Conservation (phyloP, 208 protist genomes). For the Angomonas ambiguus region DNA sequence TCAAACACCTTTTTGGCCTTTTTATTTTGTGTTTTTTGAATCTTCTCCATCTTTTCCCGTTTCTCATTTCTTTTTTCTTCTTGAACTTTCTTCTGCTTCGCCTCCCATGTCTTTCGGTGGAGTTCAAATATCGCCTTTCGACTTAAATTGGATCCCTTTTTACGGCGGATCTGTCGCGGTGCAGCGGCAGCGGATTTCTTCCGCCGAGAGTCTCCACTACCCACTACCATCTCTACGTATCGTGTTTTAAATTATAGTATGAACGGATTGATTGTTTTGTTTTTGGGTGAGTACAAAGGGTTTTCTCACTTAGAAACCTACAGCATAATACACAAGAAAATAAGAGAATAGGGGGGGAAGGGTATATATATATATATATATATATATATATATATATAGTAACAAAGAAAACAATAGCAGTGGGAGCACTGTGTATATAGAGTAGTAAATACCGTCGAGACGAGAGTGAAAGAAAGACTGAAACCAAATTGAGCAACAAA, state of each 20-base stretch:
- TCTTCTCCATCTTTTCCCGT: constrained; percentile 30
- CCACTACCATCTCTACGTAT: constrained; percentile 11
- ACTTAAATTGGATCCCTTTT: constrained; percentile 62
- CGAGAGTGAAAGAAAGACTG: not conserved
- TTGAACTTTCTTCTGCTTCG: constrained; percentile 49
- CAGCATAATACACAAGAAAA: no score
- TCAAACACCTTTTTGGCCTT: constrained; percentile 76
- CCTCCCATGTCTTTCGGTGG: constrained; percentile 41
- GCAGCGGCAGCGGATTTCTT: constrained; percentile 6
- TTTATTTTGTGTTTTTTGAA: constrained; percentile 68
- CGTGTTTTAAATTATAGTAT: not conserved
- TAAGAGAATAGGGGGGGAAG: no score
- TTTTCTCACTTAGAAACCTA: no score
- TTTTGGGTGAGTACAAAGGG: no score
- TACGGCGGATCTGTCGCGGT: constrained; percentile 14
- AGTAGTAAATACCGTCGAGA: no score
- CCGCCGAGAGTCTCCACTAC: not conserved
- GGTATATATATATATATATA: constrained; percentile 8
- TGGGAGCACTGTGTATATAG: no score
- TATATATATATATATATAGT: constrained; percentile 4
- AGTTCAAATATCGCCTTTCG: constrained; percentile 68
- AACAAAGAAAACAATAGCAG: no score
- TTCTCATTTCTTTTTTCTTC: constrained; percentile 40
- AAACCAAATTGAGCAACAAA: not conserved
- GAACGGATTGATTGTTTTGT: no score